Base-by-base conservation (phyloP, 768 basidiomycete species). In the Dacryopinax primogenitus region DNA sequence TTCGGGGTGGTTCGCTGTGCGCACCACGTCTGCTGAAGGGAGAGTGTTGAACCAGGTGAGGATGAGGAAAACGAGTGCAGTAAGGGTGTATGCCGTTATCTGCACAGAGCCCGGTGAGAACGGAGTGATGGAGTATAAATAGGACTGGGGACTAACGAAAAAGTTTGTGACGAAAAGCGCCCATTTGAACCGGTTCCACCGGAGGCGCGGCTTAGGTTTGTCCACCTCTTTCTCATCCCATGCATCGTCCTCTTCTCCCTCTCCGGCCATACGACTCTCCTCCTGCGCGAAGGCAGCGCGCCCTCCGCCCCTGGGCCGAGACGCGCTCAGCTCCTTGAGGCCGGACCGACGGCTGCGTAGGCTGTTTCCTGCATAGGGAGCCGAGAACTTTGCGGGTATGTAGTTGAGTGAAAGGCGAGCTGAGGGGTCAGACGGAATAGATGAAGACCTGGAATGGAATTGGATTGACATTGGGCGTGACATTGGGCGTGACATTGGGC, bases 141-240 rank as follows among this genome's bases (percentile, higher is more conserved):
- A 34, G 33, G 62, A 39, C 9, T 34, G 28, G 37, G 26, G 33
- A 78, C 81, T 71, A 65, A 83, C 82, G 34, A 85, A 34, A 34
- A 78, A 70, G 71, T 90, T 92, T 61, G 86, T 77, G 58, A 83
- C 45, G 73, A 92, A 86, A 2, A 92, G 73, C 12, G 80, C 76
- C 88, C 88, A 91, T 73, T 93, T 92, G 81, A 92, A 92, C 67
- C 78, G 81, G 71, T 84, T 92, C 90, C 90, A 93, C 16, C 84
- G 77, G 65, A 87, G 74, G 67, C 76, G 76, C 69, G 79, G 73
- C 66, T 76, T 75, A 0, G 71, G 72, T 66, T 74, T 75, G 64
- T 76, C 76, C 33, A 74, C 76, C 68, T n/a, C 71, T 72, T 58
- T 72, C 39, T 62, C 72, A 35, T 58, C 32, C 21, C 74, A 69